Conservation (phyloP, 1,139 yeast genomes). For the Geotrichum fermentans region DNA sequence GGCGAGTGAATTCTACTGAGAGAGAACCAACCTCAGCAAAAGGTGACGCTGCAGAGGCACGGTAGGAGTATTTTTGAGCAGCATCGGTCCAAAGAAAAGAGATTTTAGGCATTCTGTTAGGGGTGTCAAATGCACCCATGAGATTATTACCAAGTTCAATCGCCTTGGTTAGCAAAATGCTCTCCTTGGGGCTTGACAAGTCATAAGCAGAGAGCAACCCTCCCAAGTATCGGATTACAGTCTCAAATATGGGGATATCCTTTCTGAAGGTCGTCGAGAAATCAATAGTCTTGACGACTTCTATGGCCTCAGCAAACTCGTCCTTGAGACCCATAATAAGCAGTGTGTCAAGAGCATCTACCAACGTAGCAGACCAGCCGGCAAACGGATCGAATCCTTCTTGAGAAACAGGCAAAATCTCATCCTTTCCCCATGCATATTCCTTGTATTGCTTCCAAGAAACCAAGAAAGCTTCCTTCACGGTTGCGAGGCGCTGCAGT, state of each 20-base stretch:
- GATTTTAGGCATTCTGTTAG: conserved; percentile 61
- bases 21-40: conserved; percentile 67
- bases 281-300: conserved; percentile 50
- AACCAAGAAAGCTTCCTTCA: conserved; percentile 48
- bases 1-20: conserved; percentile 63
- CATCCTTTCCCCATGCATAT: conserved; percentile 68
- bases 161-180: conserved; percentile 51
- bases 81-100: conserved; percentile 54
- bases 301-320: conserved; percentile 51
- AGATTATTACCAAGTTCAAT: conserved; percentile 60
- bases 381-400: conserved; percentile 40
- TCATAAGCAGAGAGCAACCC: conserved; percentile 70
- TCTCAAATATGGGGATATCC: conserved; percentile 61
- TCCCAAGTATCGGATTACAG: conserved; percentile 66
- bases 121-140: conserved; percentile 64
- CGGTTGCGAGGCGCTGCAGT: conserved; percentile 42
- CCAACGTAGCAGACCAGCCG: conserved; percentile 51
- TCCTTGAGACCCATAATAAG: conserved; percentile 54
- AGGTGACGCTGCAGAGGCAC: conserved; percentile 41
- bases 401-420: conserved; percentile 41
- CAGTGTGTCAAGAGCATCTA: conserved; percentile 68
- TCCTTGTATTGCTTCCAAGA: conserved; percentile 59
- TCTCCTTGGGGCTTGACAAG: conserved; percentile 41
- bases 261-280: conserved; percentile 43
- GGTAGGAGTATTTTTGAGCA: conserved; percentile 29